These are phyloP conservation scores for Nicotiana paniculata DNA, from an alignment of 257 asterid species.

Conservation along the genomic window DNA sequence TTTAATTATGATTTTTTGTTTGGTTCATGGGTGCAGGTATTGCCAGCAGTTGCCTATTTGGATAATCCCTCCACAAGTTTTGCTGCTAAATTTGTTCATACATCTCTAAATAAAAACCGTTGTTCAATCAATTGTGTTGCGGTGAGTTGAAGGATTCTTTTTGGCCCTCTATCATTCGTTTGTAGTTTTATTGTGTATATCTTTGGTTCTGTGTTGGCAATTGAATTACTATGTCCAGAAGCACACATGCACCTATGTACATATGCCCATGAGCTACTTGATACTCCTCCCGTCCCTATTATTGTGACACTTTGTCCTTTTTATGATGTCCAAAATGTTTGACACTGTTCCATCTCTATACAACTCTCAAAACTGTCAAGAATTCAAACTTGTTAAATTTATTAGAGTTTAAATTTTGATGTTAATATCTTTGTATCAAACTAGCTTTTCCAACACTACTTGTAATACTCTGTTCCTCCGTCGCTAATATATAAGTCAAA, in stretches of 20 bases:
- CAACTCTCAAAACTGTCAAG: neutral
- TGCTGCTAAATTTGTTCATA: slow-evolving; percentile 97
- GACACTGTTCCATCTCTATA: neutral
- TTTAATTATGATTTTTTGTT: neutral
- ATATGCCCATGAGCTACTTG: neutral
- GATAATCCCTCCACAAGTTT: slow-evolving; percentile 96
- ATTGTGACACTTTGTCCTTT: neutral
- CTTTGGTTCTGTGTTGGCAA: neutral
- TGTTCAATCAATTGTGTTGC: slow-evolving; percentile 87
- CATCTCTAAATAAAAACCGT: slow-evolving; percentile 91
- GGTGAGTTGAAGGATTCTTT: slow-evolving; percentile 45
- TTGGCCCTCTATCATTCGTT: slow-evolving; percentile 1
- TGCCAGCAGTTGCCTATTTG: slow-evolving; percentile 71
- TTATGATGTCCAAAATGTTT: neutral
- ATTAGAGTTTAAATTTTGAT: neutral
- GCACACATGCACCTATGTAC: neutral
- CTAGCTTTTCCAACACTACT: neutral
- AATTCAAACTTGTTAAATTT: neutral
- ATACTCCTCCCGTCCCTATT: neutral
- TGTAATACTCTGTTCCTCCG: neutral
- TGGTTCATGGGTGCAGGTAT: slow-evolving; percentile 56
- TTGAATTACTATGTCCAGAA: neutral
- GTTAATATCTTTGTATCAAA: neutral
- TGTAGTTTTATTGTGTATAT: slow-evolving; percentile 4
- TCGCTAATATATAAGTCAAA: neutral